Percentiles rank a stretch among this genome's conserved stretches.
Evolutionary conservation across 192 early-diverging fungal genomes (phyloP).

Genomic region (Coemansia sp.): DNA sequence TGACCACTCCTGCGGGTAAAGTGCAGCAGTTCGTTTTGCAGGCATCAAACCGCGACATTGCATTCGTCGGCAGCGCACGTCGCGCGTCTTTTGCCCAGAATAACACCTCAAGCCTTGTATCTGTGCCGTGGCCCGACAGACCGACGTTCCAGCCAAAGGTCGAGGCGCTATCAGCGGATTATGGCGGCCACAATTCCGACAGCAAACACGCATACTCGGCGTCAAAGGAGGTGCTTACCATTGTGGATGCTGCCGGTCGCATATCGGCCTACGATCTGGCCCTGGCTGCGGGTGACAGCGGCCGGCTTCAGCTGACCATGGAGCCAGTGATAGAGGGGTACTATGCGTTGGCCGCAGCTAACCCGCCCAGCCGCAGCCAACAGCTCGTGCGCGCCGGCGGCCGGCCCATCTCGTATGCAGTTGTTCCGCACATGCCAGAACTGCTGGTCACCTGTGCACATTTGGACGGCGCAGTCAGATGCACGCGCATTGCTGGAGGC

Average conservation of each 20-base stretch:
- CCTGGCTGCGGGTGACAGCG: constrained; percentile 17
- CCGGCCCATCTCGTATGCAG: constrained; percentile 24
- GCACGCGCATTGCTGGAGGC: constrained; percentile 12
- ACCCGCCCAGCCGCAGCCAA: constrained; percentile 33
- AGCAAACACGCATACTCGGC: neutral
- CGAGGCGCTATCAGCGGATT: neutral
- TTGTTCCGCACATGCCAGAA: constrained; percentile 15
- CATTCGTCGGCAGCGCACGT: constrained; percentile 28
- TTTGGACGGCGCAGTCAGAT: constrained; percentile 22
- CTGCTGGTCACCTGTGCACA: constrained; percentile 31
- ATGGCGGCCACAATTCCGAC: neutral
- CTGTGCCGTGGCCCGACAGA: constrained; percentile 12
- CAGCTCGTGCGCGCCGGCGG: constrained; percentile 8
- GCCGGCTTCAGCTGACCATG: constrained; percentile 28
- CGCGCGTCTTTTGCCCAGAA: neutral
- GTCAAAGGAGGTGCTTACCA: neutral
- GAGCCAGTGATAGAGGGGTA: constrained; percentile 28
- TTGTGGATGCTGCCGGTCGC: constrained; percentile 29
- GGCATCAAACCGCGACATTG: constrained; percentile 18
- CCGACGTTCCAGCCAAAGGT: neutral
- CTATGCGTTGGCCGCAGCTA: constrained; percentile 23
- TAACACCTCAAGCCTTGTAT: neutral
- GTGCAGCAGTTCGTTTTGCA: constrained; percentile 45
- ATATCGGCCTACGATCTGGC: constrained; percentile 20
- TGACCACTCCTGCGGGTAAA: constrained; percentile 19